Evolutionary conservation across 345 rosid genomes (phyloP), one percentile per base, ranked within the genome.

Genomic region (Aquilaria yunnanensis): DNA sequence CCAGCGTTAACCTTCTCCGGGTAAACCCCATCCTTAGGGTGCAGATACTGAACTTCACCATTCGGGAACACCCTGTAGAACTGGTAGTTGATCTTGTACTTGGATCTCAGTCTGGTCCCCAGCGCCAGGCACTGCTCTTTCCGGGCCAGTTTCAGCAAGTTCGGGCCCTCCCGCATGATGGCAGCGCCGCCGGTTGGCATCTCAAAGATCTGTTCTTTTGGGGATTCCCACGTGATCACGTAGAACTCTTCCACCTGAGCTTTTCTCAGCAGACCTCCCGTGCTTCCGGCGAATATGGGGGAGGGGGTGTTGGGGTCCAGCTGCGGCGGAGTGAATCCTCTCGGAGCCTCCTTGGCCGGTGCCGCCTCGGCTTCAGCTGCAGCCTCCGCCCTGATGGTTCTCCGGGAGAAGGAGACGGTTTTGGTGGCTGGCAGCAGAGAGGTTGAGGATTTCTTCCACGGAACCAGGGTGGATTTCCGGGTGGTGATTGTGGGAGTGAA

Each of bases 121-220:
- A 89, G 84, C 8, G 96, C 96, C 77, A 92, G 63, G 74, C 96
- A 92, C 80, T 89, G 97, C 64, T 92, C 98, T 69, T 92, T 92
- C 90, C 98, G 85, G 3, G 94, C 97, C 75, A 92, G 47, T 79
- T 92, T 92, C 60, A 92, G 78, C 82, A 92, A 54, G 76, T 89
- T 92, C 9, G 98, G 91, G 9, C 98, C 98, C 79, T 89, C 73
- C 54, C 98, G 89, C 98, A 92, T 92, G 56, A 85, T 92, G 41
- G 98, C 96, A 0, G 96, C 98, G 0, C 98, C 98, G 7, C 96
- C 97, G 0, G 97, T 93, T 0, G 96, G 94, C 98, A 93, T 93
- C 82, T 90, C 97, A 54, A 93, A 90, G 71, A 92, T 81, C 69
- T 92, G 98, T 66, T 92, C 96, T 60, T 87, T 89, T 0, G 96